Percentiles rank a stretch among this genome's conserved stretches.
Conservation (phyloP, 1,139 yeast genomes). For the Candida sp. region DNA sequence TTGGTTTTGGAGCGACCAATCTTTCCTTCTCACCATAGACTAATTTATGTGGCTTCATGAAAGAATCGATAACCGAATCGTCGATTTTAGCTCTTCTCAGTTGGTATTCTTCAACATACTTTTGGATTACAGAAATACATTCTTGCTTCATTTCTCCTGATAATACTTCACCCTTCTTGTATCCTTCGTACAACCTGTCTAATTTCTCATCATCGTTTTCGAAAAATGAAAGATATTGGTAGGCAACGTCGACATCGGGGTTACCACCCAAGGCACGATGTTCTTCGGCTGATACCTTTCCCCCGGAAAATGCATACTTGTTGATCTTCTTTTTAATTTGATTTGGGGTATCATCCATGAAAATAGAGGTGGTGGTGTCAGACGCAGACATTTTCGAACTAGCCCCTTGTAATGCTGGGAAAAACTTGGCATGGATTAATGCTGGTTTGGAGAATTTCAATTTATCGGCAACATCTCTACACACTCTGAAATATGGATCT, state of each 20-base stretch:
- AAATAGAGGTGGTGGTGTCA: conserved; percentile 73
- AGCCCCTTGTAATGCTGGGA: conserved; percentile 98
- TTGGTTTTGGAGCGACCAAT: conserved; percentile 62
- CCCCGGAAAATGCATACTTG: conserved; percentile 97
- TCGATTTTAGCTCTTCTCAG: conserved; percentile 66
- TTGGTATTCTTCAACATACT: conserved; percentile 80
- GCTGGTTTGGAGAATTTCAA: conserved; percentile 90
- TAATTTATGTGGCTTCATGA: conserved; percentile 84
- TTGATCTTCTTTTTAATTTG: conserved; percentile 93
- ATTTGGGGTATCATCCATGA: conserved; percentile 92
- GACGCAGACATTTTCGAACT: conserved; percentile 97
- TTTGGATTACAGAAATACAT: conserved; percentile 78
- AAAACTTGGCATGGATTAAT: conserved; percentile 88
- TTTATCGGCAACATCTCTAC: conserved; percentile 96
- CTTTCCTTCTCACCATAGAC: conserved; percentile 72
- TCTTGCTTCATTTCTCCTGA: conserved; percentile 93
- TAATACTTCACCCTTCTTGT: conserved; percentile 76
- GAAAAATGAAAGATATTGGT: conserved; percentile 88
- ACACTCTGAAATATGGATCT: conserved; percentile 97
- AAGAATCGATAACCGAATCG: conserved; percentile 62
- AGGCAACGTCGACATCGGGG: conserved; percentile 95
- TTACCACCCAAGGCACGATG: conserved; percentile 90
- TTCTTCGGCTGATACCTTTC: conserved; percentile 81
- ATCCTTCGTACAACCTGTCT: conserved; percentile 56
- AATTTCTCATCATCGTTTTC: conserved; percentile 83